A percentile compares a stretch with the other conserved stretches of the same genome.
Conservation (phyloP, 179 eudicot species). For the Beta lomatogona region DNA sequence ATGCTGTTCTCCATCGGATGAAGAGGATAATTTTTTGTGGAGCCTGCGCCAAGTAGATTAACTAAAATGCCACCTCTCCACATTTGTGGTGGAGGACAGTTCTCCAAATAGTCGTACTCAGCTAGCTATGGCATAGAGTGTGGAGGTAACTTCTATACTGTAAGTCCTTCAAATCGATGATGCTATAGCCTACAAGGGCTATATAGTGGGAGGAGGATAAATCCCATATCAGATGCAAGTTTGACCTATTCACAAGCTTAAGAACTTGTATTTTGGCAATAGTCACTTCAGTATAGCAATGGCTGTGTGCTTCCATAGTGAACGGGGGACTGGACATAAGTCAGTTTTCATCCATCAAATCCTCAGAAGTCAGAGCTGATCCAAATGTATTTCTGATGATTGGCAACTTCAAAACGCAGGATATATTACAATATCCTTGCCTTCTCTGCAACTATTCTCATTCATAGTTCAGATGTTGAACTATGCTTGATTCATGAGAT, state of each 20-base stretch:
- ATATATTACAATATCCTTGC: background rate
- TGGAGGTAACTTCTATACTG: background rate
- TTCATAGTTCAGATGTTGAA: background rate
- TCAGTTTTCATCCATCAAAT: background rate
- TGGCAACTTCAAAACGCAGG: background rate
- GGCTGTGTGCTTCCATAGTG: background rate
- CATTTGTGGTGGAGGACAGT: too few species aligned
- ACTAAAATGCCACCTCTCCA: too few species aligned
- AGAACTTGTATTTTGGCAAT: conserved; percentile 1
- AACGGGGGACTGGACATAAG: background rate
- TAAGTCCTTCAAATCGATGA: background rate
- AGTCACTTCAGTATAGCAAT: background rate
- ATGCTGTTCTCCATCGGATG: too few species aligned
- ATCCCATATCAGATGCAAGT: background rate
- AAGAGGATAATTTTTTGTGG: too few species aligned
- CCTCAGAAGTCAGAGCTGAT: background rate
- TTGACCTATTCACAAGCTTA: background rate
- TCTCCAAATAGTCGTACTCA: too few species aligned
- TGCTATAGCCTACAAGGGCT: too few species aligned
- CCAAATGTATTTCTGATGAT: background rate
- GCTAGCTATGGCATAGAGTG: background rate
- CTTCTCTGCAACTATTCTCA: background rate
- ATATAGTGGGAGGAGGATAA: background rate
- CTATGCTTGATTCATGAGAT: background rate
- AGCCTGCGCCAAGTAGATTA: too few species aligned